Evolutionary conservation across 2,329 filamentous ascomycete genomes (phyloP), one percentile per base, ranked within the genome.

Genomic region (Camillea tinctor): DNA sequence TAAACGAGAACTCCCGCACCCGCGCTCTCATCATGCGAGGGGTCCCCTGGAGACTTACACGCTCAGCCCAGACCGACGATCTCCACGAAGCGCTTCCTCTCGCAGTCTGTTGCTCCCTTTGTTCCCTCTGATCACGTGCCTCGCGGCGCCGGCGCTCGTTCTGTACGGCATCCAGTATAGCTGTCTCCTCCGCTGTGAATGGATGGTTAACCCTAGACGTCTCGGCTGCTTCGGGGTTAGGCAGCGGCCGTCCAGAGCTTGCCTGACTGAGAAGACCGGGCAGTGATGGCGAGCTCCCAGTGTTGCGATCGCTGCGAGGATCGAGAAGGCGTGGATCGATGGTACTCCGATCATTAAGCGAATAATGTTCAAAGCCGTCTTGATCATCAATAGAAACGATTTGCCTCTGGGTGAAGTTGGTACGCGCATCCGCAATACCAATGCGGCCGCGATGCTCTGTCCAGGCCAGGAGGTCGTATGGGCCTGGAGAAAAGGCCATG

Each of bases 391-490:
- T 80, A 24, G 84, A 78, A 26, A 95, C 79, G 30, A 90, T 82
- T 71, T 95, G 91, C 52, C 88, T 86, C 55, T 85, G 81, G 52
- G 83, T 79, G 63, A 92, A 87, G 21, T 88, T 85, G 66, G 80
- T 84, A 26, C 91, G 84, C 54, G 91, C 77, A 73, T 95, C 91
- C 4, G 89, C 89, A 48, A 94, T 80, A 44, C 90, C 91, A 17
- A 93, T 81, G 58, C 87, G 82, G 3, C 89, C 90, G 64, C 91
- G 88, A 69, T 97, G 91, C 75, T 99, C 95, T 8, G 93, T 91
- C 93, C 95, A 98, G 6, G 96, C 90, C 49, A 99, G 79, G 19
- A 99, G 84, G 72, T 97, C 94, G 80, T 89, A 94, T 0, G 93
- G 92, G 1, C 91, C 90, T 0, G 94, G 93, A 4, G 91, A 93